These are phyloP conservation scores for Curvularia hawaiiensis DNA, from an alignment of 2,329 filamentous ascomycete genomes.

Conservation along the genomic window DNA sequence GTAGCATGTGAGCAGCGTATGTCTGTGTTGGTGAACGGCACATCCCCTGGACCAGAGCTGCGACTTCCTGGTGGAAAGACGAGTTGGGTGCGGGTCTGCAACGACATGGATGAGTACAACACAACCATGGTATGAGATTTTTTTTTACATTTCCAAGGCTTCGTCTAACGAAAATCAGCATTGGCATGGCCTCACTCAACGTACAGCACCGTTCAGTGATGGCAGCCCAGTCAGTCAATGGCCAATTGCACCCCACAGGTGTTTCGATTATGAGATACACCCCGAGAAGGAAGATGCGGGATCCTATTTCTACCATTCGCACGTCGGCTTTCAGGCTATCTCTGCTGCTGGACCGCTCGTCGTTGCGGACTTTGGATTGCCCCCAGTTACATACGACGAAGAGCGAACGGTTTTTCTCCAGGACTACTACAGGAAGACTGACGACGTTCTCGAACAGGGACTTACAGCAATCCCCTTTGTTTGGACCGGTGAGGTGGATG, in stretches of 20 bases:
- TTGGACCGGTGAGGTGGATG: slow-evolving; percentile 65
- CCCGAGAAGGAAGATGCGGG: slow-evolving; percentile 61
- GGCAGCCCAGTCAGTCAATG: slow-evolving; percentile 68
- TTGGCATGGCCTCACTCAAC: slow-evolving; percentile 69
- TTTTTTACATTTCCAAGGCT: background rate
- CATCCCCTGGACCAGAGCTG: slow-evolving; percentile 58
- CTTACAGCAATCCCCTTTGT: slow-evolving; percentile 57
- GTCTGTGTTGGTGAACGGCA: slow-evolving; percentile 60
- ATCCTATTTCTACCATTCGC: slow-evolving; percentile 72
- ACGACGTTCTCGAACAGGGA: slow-evolving; percentile 58
- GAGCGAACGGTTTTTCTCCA: slow-evolving; percentile 62
- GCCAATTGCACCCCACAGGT: slow-evolving; percentile 66
- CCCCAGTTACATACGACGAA: slow-evolving; percentile 66
- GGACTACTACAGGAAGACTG: slow-evolving; percentile 63
- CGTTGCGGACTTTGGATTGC: slow-evolving; percentile 55
- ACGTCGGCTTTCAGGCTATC: slow-evolving; percentile 66
- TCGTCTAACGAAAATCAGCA: slow-evolving; percentile 52
- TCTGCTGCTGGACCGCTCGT: slow-evolving; percentile 64
- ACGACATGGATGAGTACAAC: slow-evolving; percentile 59
- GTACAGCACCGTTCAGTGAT: slow-evolving; percentile 67
- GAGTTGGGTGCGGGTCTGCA: slow-evolving; percentile 65
- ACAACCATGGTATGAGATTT: slow-evolving; percentile 58
- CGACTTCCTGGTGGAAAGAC: slow-evolving; percentile 53
- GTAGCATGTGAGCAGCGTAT: slow-evolving; percentile 55
- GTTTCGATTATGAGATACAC: slow-evolving; percentile 70